Evolutionary conservation across 2,329 filamentous ascomycete species (phyloP).

Genomic region (Domatiomyces catenatus): DNA sequence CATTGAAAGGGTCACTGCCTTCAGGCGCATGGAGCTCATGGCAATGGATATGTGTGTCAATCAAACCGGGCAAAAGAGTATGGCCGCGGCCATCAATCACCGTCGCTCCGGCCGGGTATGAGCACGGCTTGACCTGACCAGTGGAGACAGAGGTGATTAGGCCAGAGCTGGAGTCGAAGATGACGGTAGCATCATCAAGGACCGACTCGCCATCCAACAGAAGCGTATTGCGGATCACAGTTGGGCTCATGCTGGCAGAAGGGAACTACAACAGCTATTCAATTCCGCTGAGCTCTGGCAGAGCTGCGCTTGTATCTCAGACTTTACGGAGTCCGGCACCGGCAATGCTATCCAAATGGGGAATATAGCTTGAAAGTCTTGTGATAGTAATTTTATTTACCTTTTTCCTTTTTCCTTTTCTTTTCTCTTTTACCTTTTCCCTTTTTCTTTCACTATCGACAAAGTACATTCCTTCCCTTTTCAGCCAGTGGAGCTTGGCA

Average conservation of each 20-base stretch:
- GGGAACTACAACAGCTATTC: neutral
- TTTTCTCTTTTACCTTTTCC: no score
- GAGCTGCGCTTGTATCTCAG: no score
- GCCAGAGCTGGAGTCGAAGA: constrained; percentile 11
- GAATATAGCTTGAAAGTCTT: no score
- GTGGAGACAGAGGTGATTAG: constrained; percentile 14
- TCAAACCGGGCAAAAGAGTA: constrained; percentile 15
- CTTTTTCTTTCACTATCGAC: no score
- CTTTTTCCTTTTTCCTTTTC: no score
- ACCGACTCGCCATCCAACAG: constrained; percentile 13
- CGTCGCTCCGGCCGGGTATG: constrained; percentile 7
- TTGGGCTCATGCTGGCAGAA: constrained; percentile 5
- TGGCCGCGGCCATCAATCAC: constrained; percentile 15
- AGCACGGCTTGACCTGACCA: neutral
- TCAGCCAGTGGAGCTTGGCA: no score
- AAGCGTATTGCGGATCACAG: constrained; percentile 12
- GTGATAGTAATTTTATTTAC: no score
- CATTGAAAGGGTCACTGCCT: constrained; percentile 7
- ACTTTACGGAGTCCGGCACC: no score
- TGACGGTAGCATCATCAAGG: constrained; percentile 10
- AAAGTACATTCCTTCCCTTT: no score
- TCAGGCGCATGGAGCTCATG: constrained; percentile 11
- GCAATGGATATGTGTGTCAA: constrained; percentile 16
- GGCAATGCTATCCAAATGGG: no score
- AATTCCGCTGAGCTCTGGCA: no score